Base-by-base conservation (phyloP, 306 rosid species). In the Dryas alaskensis region DNA sequence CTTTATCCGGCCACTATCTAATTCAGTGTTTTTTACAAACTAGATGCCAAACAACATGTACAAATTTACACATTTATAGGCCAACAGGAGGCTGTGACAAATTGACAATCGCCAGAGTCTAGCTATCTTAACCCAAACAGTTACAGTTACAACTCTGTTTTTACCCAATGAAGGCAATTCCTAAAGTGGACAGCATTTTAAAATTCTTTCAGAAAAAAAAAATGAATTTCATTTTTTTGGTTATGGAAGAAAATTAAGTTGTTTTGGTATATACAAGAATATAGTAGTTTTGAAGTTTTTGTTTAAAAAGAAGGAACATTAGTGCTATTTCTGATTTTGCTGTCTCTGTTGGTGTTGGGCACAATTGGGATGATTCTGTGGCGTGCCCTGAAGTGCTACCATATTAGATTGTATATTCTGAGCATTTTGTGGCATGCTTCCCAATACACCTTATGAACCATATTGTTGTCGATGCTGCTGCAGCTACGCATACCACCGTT, bases 351-450 rank as follows among this genome's bases (percentile, higher is more conserved):
- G 22, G 22, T 22, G 22, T 22, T 22, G 98, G 17, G 84, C 65
- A 79, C 86, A 93, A 88, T 85, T 93, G 60, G 96, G 84, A 82
- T 87, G 96, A 81, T 71, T 86, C 78, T 91, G 98, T 31, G 82
- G 87, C 4, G 90, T 70, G 80, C 86, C 84, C 73, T 84, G 98
- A 71, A 89, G 88, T 55, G 89, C 59, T 65, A 85, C 89, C 93
- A 93, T 85, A 10, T 91, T 80, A 47, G 97, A 77, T 71, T 89
- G 98, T 48, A 90, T 82, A 90, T 82, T 86, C 86, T 93, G 97
- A 60, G 92, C 85, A 80, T 89, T 91, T 60, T 83, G 60, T 65
- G 82, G 74, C 89, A 93, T 86, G 87, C 79, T 86, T 50, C 92
- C 96, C 60, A 89, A 89, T 37, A 92, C 85, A 44, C 90, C 89